A percentile compares a stretch with the other conserved stretches of the same genome.
phyloP scores from a whole-genome alignment of 768 basidiomycete species.

The Porpolomopsis calyptriformis region DNA sequence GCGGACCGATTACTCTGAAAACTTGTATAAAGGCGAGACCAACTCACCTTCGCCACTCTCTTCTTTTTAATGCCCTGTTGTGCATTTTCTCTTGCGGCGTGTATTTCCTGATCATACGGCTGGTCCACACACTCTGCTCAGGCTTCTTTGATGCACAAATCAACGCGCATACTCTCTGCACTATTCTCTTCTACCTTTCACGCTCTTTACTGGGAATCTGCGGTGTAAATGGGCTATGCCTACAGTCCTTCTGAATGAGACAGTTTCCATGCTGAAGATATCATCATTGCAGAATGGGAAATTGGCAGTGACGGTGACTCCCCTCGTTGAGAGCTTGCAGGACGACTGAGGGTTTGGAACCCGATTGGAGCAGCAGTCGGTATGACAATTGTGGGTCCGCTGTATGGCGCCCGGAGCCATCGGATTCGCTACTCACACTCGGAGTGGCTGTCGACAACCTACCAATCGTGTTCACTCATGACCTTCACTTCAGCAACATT shows the following conservation, averaged over 20 bases:
- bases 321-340: conserved; percentile 26
- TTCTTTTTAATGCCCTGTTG: neutral
- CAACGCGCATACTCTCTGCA: neutral
- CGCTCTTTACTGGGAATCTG: too few relatives aligned
- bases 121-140: neutral
- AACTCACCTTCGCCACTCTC: neutral
- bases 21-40: neutral
- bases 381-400: conserved; percentile 14
- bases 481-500: too few relatives aligned
- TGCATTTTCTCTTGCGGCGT: conserved; percentile 1
- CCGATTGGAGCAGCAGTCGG: neutral
- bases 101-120: conserved; percentile 3
- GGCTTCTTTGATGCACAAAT: neutral
- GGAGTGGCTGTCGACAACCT: too few relatives aligned
- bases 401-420: too few relatives aligned
- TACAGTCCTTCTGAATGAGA: conserved; percentile 12
- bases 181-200: neutral
- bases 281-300: conserved; percentile 23
- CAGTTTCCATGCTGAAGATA: conserved; percentile 13
- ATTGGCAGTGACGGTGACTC: conserved; percentile 16
- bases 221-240: too few relatives aligned
- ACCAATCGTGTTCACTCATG: too few relatives aligned
- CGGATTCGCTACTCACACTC: too few relatives aligned
- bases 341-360: conserved; percentile 1
- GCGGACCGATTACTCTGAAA: neutral